These are phyloP conservation scores for Claviceps lovelessii DNA, from an alignment of 2,329 filamentous ascomycete genomes.

Conservation along the genomic window DNA sequence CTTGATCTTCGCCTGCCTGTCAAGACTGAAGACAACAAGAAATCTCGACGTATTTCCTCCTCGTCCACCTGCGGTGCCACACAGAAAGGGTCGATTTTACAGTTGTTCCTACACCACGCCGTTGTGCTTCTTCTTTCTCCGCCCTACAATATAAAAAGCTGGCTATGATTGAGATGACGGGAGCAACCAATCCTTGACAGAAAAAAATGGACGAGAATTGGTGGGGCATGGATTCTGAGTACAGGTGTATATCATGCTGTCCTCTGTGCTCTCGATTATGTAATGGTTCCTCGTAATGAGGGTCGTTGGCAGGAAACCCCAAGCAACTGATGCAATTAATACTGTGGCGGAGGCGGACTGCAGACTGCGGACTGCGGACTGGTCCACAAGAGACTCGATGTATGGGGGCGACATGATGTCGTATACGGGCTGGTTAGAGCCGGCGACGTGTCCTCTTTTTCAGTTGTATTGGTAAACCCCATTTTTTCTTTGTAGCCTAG, in stretches of 20 bases:
- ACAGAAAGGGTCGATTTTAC: slow-evolving; percentile 17
- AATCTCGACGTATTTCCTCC: slow-evolving; percentile 25
- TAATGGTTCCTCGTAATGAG: slow-evolving; percentile 1
- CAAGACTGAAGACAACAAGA: slow-evolving; percentile 28
- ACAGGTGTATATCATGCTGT: not conserved
- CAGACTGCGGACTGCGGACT: not conserved
- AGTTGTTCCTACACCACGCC: slow-evolving; percentile 18
- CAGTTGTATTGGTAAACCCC: slow-evolving; percentile 15
- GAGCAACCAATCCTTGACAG: slow-evolving; percentile 11
- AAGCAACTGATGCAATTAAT: slow-evolving; percentile 8
- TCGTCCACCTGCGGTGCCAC: slow-evolving; percentile 12
- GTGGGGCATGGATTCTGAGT: slow-evolving; percentile 4
- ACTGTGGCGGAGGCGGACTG: slow-evolving; percentile 5
- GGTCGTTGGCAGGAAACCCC: slow-evolving; percentile 2
- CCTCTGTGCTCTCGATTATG: slow-evolving; percentile 2
- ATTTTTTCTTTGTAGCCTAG: slow-evolving; percentile 16
- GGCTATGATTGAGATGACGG: slow-evolving; percentile 19
- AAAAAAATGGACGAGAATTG: slow-evolving; percentile 6
- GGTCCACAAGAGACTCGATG: slow-evolving; percentile 3
- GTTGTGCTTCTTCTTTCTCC: slow-evolving; percentile 13
- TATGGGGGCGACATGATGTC: slow-evolving; percentile 11
- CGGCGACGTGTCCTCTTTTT: slow-evolving; percentile 6
- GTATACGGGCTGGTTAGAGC: slow-evolving; percentile 5
- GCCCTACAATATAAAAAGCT: slow-evolving; percentile 15
- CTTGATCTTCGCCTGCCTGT: not conserved